Conservation (phyloP, 1,139 yeast species). For the Protomyces inouyei region DNA sequence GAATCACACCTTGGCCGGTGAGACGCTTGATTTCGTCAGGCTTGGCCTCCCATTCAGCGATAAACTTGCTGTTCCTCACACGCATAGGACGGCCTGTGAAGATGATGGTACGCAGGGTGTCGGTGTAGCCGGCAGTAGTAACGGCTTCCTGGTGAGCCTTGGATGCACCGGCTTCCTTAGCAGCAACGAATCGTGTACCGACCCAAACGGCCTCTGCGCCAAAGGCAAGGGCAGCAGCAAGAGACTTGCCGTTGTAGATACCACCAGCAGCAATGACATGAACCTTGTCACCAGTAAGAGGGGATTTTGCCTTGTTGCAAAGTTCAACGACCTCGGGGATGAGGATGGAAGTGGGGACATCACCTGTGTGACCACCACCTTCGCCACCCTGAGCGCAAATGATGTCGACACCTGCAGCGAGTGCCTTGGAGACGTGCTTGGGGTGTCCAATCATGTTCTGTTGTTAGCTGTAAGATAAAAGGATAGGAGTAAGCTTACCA, state of each 20-base stretch:
- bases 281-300: slow-evolving; percentile 36
- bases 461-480: neutral
- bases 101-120: slow-evolving; percentile 35
- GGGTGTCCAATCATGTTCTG: slow-evolving; percentile 48
- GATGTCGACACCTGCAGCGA: slow-evolving; percentile 43
- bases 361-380: slow-evolving; percentile 48
- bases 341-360: slow-evolving; percentile 28
- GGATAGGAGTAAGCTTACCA: neutral
- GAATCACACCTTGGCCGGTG: slow-evolving; percentile 35
- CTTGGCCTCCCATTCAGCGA: slow-evolving; percentile 35
- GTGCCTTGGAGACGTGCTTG: slow-evolving; percentile 45
- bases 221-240: slow-evolving; percentile 38
- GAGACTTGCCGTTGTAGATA: slow-evolving; percentile 40
- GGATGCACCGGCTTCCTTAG: slow-evolving; percentile 37
- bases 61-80: neutral
- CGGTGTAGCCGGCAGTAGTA: slow-evolving; percentile 34
- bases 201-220: slow-evolving; percentile 50
- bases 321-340: slow-evolving; percentile 44
- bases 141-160: slow-evolving; percentile 35
- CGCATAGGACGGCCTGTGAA: slow-evolving; percentile 34
- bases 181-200: slow-evolving; percentile 39
- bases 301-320: slow-evolving; percentile 34
- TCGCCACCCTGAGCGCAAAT: slow-evolving; percentile 49
- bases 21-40: slow-evolving; percentile 33
- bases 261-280: slow-evolving; percentile 49